A percentile compares a stretch with the other conserved stretches of the same genome.
Conservation (phyloP, 768 basidiomycete genomes). For the Mycena galopus region DNA sequence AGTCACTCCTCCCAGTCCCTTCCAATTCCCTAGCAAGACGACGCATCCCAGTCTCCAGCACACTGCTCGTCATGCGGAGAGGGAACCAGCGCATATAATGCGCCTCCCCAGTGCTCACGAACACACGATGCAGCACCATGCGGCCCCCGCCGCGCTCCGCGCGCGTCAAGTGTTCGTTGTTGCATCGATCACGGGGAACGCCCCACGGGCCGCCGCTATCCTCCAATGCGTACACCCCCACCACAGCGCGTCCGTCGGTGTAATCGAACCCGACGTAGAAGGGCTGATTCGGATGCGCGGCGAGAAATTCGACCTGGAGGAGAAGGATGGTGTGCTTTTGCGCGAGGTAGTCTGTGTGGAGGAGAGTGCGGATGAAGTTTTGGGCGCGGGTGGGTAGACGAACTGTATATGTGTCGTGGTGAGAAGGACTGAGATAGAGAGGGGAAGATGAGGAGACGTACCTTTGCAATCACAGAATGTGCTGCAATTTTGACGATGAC, state of each 20-base stretch:
- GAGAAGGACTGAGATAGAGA: background rate
- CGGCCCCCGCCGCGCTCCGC: constrained; percentile 3
- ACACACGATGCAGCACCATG: constrained; percentile 10
- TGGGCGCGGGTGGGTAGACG: background rate
- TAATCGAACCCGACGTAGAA: constrained; percentile 25
- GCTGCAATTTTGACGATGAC: constrained; percentile 6
- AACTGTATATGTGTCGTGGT: background rate
- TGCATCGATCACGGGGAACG: constrained; percentile 2
- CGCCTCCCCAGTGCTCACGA: background rate
- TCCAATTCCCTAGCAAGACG: constrained; percentile 14
- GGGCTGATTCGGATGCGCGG: constrained; percentile 1
- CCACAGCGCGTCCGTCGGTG: background rate
- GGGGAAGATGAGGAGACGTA: background rate
- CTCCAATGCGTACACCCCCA: background rate
- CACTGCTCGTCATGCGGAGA: constrained; percentile 14
- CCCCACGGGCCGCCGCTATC: constrained; percentile 9
- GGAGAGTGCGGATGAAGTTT: constrained; percentile 11
- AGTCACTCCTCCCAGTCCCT: constrained; percentile 7
- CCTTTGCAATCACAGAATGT: constrained; percentile 5
- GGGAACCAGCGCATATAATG: constrained; percentile 8
- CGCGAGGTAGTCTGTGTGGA: too few species aligned
- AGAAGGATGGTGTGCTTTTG: too few species aligned
- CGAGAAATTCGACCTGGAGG: too few species aligned
- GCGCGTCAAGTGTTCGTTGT: background rate
- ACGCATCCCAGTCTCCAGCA: constrained; percentile 10